Evolutionary conservation across 1,139 yeast species (phyloP).

Genomic region (Debaryomycetaceae sp.): DNA sequence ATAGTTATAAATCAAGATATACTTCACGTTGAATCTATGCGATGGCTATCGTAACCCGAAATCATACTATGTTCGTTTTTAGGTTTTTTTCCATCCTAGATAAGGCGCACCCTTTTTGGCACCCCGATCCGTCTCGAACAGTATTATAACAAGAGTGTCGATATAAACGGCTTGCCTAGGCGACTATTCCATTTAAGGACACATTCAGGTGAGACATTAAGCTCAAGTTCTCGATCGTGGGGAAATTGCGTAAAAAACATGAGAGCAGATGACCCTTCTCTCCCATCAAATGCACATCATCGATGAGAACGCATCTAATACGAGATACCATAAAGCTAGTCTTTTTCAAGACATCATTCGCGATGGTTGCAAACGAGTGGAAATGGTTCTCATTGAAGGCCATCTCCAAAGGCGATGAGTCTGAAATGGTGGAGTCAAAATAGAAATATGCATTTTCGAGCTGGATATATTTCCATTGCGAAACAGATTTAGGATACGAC

Average conservation of each 20-base stretch:
- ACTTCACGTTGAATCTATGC: too few relatives aligned
- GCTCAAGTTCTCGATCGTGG: conserved; percentile 31
- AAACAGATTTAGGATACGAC: background rate
- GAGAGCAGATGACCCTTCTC: conserved; percentile 32
- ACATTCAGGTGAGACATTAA: conserved; percentile 20
- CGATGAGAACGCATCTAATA: conserved; percentile 31
- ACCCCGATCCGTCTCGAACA: background rate
- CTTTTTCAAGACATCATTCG: conserved; percentile 36
- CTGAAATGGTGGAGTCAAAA: conserved; percentile 29
- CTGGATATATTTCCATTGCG: conserved; percentile 1
- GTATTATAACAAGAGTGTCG: background rate
- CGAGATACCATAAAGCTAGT: conserved; percentile 31
- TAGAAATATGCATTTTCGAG: conserved; percentile 32
- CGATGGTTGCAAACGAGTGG: conserved; percentile 29
- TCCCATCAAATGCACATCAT: conserved; percentile 30
- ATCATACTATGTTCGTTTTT: background rate
- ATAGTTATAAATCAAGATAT: too few relatives aligned
- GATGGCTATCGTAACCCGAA: background rate
- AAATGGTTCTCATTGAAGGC: conserved; percentile 10
- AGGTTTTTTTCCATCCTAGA: background rate
- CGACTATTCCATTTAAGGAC: conserved; percentile 9
- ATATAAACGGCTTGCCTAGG: background rate
- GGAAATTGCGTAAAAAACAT: conserved; percentile 30
- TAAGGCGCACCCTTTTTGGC: background rate
- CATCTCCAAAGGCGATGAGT: conserved; percentile 1